Evolutionary conservation across 2,329 filamentous ascomycete species (phyloP), one percentile per base, ranked within the genome.

Genomic region (Ceratocystis papillata): DNA sequence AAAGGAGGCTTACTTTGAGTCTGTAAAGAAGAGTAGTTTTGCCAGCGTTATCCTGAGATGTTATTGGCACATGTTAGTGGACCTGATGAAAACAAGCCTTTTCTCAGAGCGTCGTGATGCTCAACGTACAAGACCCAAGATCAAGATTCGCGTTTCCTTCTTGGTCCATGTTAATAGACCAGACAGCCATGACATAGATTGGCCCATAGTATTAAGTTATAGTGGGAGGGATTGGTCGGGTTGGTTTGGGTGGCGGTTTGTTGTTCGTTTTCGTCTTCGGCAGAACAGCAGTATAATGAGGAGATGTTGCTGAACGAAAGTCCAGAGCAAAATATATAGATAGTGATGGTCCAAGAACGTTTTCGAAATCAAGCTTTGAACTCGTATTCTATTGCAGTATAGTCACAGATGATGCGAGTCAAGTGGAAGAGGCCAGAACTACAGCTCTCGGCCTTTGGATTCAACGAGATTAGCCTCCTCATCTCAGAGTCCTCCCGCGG

Each of bases 11-110:
- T 68, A 95, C 90, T 87, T 96, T 96, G 71, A 99, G 80, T 77
- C 93, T 88, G 80, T 99, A 99, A 67, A 99, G 81, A 68, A 99
- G 81, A 41, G 94, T 99, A 55, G 94, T 99, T 80, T 99, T 99
- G 76, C 94, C 94, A 61, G 94, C 94, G 77, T 97, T 97, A 77
- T 99, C 94, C 90, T 97, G 65, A n/a, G 60, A 48, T 48, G 45
- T 44, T 22, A 45, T 46, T 46, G 30, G 55, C 12, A 59, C 41
- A 59, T n/a, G 65, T 48, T 61, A 62, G 25, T 50, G n/a, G 22
- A 15, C 48, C 10, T 53, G 22, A 65, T 20, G 44, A 8, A 62
- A 60, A 25, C 20, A 59, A 17, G 10, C 55, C 48, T 53, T 17
- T 30, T n/a, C 15, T n/a, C 50, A 41, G 37, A 41, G 37, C 15